Evolutionary conservation across 805 yeast genomes (phyloP).

Genomic region (Ogataea pini): DNA sequence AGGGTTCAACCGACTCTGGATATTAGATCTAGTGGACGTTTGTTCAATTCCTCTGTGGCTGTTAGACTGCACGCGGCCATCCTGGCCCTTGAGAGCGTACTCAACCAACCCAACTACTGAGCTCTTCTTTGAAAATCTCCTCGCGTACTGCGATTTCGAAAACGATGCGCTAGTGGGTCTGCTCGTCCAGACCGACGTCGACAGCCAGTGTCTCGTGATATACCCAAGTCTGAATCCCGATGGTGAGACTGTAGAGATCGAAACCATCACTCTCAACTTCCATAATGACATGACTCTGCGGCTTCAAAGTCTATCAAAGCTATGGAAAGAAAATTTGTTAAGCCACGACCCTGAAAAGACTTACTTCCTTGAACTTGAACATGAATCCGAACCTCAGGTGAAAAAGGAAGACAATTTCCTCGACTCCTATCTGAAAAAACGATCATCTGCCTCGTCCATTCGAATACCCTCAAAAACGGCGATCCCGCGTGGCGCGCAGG

Average conservation of each 20-base stretch:
- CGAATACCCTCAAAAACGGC: slow-evolving; percentile 2
- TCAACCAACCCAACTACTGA: slow-evolving; percentile 14
- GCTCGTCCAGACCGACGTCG: slow-evolving; percentile 16
- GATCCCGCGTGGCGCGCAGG: neutral
- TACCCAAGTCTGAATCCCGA: slow-evolving; percentile 14
- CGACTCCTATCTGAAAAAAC: slow-evolving; percentile 23
- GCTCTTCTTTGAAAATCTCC: slow-evolving; percentile 13
- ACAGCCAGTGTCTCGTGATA: slow-evolving; percentile 14
- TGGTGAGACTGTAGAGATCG: slow-evolving; percentile 12
- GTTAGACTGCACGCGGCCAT: slow-evolving; percentile 9
- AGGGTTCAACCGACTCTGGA: slow-evolving; percentile 9
- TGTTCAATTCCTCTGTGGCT: slow-evolving; percentile 20
- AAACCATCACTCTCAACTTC: slow-evolving; percentile 16
- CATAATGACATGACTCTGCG: slow-evolving; percentile 16
- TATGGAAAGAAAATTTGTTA: slow-evolving; percentile 10
- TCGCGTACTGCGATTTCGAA: slow-evolving; percentile 17
- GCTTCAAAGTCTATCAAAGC: slow-evolving; percentile 6
- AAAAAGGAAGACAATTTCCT: slow-evolving; percentile 23
- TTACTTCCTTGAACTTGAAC: slow-evolving; percentile 14
- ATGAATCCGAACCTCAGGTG: slow-evolving; percentile 10
- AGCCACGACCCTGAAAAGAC: slow-evolving; percentile 7
- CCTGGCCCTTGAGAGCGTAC: slow-evolving; percentile 12
- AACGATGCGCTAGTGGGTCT: slow-evolving; percentile 12
- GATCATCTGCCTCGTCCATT: slow-evolving; percentile 8
- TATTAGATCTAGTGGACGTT: slow-evolving; percentile 18